Base-by-base conservation (phyloP, 202 grass and related monocot genomes). In the Eragrostis tef region DNA sequence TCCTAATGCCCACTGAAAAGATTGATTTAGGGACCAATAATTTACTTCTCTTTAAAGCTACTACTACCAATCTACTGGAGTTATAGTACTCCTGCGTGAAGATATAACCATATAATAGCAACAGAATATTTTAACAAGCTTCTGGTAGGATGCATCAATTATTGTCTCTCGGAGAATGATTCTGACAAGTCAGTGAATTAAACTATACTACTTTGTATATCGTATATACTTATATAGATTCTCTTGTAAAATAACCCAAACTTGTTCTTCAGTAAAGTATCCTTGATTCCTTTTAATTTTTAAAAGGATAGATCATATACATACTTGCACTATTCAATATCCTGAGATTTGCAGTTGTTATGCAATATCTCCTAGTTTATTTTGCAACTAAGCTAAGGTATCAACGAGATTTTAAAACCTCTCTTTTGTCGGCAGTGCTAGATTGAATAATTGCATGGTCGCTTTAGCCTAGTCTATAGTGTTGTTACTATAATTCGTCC, bases 161-260 rank as follows among this genome's bases (percentile, higher is more conserved):
- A 81, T 81, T 85, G 56, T 36, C n/a, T 26, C 20, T 19, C n/a
- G 14, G 56, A 58, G 87, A 58, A 85, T 67, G 77, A 85, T 20
- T 43, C 71, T 72, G 87, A 77, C 78, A 73, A 70, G 48, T 36
- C 66, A 49, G 82, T 58, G 52, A 64, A 72, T 71, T 70, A 61
- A 67, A 84, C 49, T 65, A 67, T 5, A 39, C 34, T 5, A 39
- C 34, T 39, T 39, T 39, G 1, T 39, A 39, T 39, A 39, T 39
- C 34, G 34, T 14, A 4, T 9, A 43, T 15, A 13, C 11, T 16
- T 16, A 19, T 5, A n/a, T 3, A 20, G 15, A 58, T 45, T 20
- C 9, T 59, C 0, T 0, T 27, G 13, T 44, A 68, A 49, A 47
- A 48, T n/a, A 46, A 11, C 7, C 5, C 27, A 49, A 63, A 16